Percentiles rank a stretch among this genome's conserved stretches.
phyloP scores from a whole-genome alignment of 495 filamentous ascomycete genomes.

The Penicillium maclennaniae region DNA sequence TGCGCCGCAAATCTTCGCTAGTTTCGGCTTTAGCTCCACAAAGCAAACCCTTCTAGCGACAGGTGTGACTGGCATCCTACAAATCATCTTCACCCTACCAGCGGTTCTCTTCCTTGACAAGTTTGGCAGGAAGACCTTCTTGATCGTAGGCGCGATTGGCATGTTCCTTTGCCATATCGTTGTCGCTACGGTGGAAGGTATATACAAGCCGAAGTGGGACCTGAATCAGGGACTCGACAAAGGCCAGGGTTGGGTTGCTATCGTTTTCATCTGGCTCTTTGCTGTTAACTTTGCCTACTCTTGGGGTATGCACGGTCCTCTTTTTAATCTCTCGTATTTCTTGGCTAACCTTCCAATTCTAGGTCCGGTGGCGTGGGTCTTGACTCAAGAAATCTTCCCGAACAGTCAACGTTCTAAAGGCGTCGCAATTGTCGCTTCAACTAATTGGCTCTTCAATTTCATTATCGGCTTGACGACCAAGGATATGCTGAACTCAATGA shows the following conservation, averaged over 20 bases:
- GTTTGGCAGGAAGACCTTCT: slow-evolving; percentile 64
- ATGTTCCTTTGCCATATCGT: slow-evolving; percentile 58
- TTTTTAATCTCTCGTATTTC: slow-evolving; percentile 43
- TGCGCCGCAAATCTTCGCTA: slow-evolving; percentile 36
- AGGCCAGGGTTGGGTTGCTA: slow-evolving; percentile 37
- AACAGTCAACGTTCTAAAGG: slow-evolving; percentile 36
- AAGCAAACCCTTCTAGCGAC: slow-evolving; percentile 61
- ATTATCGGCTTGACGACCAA: slow-evolving; percentile 40
- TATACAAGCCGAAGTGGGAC: slow-evolving; percentile 32
- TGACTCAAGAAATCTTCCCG: slow-evolving; percentile 44
- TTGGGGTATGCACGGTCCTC: slow-evolving; percentile 23
- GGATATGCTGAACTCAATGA: slow-evolving; percentile 37
- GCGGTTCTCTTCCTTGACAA: slow-evolving; percentile 69
- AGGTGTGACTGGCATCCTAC: slow-evolving; percentile 66
- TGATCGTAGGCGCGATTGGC: slow-evolving; percentile 65
- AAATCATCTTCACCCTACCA: slow-evolving; percentile 64
- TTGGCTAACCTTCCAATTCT: slow-evolving; percentile 16
- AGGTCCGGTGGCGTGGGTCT: slow-evolving; percentile 36
- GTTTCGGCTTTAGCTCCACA: slow-evolving; percentile 27
- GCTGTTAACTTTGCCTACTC: slow-evolving; percentile 42
- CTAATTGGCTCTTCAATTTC: slow-evolving; percentile 47
- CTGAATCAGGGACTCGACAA: slow-evolving; percentile 19
- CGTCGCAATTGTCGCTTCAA: slow-evolving; percentile 36
- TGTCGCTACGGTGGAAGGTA: slow-evolving; percentile 37
- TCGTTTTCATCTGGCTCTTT: slow-evolving; percentile 43